A percentile compares a stretch with the other conserved stretches of the same genome.
These are phyloP conservation scores for Astrephomene gubernaculifera DNA, from an alignment of 139 green algal species.

Conservation along the genomic window DNA sequence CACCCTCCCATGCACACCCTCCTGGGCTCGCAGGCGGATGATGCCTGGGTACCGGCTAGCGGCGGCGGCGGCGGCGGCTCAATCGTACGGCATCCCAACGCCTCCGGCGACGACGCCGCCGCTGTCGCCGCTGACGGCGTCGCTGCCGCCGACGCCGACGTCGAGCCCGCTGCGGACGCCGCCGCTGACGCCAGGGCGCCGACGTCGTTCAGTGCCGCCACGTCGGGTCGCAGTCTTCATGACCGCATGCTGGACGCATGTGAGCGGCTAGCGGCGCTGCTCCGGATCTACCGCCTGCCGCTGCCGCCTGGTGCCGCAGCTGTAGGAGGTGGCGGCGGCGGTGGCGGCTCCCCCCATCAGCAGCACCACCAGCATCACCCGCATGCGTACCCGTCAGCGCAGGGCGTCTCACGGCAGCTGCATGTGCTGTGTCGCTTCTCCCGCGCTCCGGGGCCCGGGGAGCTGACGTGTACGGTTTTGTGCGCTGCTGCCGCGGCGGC, in stretches of 20 bases:
- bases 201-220: neutral
- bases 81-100: neutral
- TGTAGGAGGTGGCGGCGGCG: too few species aligned
- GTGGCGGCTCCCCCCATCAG: neutral
- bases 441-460: neutral
- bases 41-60: neutral
- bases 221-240: neutral
- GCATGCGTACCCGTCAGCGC: neutral
- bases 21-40: neutral
- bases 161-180: neutral
- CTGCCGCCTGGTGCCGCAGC: too few species aligned
- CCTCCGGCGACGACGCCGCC: neutral
- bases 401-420: neutral
- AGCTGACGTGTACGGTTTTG: neutral
- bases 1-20: neutral
- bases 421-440: slow-evolving; percentile 1
- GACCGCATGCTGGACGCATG: neutral
- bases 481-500: neutral
- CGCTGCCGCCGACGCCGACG: neutral
- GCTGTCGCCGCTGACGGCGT: neutral
- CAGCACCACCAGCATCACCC: neutral
- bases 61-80: neutral
- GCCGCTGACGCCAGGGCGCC: neutral
- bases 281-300: neutral
- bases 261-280: neutral